phyloP scores from a whole-genome alignment of 2,329 filamentous ascomycete genomes.

The Botrytis sinoallii region DNA sequence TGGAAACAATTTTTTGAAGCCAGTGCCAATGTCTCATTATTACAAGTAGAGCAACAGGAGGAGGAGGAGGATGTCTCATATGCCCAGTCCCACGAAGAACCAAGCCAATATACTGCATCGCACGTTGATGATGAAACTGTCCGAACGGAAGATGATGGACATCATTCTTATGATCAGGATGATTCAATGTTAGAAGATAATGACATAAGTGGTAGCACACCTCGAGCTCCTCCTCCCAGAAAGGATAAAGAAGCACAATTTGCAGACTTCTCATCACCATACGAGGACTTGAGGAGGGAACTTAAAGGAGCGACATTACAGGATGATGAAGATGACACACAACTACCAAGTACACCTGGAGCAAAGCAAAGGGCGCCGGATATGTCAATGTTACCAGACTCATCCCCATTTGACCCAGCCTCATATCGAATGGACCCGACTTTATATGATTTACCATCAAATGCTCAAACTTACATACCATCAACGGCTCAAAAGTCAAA shows the following conservation, averaged over 20 bases:
- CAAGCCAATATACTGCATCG: slow-evolving; percentile 37
- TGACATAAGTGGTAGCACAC: slow-evolving; percentile 66
- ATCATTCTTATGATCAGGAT: slow-evolving; percentile 42
- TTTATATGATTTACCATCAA: slow-evolving; percentile 34
- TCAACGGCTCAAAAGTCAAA: slow-evolving; percentile 42
- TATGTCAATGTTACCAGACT: slow-evolving; percentile 62
- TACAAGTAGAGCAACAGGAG: slow-evolving; percentile 82
- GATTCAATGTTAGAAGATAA: slow-evolving; percentile 66
- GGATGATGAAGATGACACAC: slow-evolving; percentile 42
- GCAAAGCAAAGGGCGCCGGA: slow-evolving; percentile 51
- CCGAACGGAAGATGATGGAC: slow-evolving; percentile 32
- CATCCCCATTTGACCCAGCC: slow-evolving; percentile 53
- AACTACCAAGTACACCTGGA: slow-evolving; percentile 37
- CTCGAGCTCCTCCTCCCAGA: slow-evolving; percentile 53
- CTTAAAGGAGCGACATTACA: slow-evolving; percentile 47
- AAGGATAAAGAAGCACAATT: slow-evolving; percentile 47
- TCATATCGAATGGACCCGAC: slow-evolving; percentile 44
- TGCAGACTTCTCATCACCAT: slow-evolving; percentile 70
- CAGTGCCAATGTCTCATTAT: slow-evolving; percentile 93
- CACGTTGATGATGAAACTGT: slow-evolving; percentile 37
- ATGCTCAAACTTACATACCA: slow-evolving; percentile 26
- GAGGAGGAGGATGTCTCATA: slow-evolving; percentile 51
- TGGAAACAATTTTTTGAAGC: slow-evolving; percentile 99
- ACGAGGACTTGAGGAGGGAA: slow-evolving; percentile 69
- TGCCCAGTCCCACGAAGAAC: slow-evolving; percentile 35